Evolutionary conservation across 2,329 filamentous ascomycete genomes (phyloP), one percentile per base, ranked within the genome.

Genomic region (Fusarium sp.): DNA sequence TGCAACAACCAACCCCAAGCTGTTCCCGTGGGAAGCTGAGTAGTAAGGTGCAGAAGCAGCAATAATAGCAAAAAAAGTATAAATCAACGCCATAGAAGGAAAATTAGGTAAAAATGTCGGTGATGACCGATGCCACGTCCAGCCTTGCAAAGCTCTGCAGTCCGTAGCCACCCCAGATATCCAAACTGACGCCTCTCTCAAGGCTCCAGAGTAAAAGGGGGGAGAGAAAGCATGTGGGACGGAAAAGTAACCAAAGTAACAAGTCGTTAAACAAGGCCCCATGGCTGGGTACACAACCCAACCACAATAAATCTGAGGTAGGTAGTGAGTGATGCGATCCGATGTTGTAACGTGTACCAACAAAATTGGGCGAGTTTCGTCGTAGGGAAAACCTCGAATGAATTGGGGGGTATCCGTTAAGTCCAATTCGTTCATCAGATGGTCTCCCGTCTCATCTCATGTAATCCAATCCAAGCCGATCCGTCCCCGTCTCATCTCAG

Each of bases 341-440:
- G 33, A 55, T 69, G 61, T 39, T 71, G 66, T 35, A 45, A 58
- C 51, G 25, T 59, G 58, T 63, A 63, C 62, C 58, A 66, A 41
- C 42, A 69, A 58, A 64, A 69, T 27, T 38, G 41, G 51, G 59
- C 45, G 58, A 64, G 55, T 62, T 49, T 65, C 69, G 71, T 69
- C 71, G 60, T 69, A 56, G 65, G 54, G 60, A 59, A 63, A 61
- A 60, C 48, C 60, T 61, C 48, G 60, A 67, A 70, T 65, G 62
- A 65, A 72, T 44, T 38, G 58, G 69, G 69, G 69, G 74, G 71
- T 69, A 76, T 77, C 71, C 65, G 45, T 76, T 66, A 72, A 74
- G 42, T 66, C 66, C 65, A 51, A 67, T 72, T 57, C 69, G 66
- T 73, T 70, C 66, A 56, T 71, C 60, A 66, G 49, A 41, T 41